Evolutionary conservation across 108 stramenopile genomes (phyloP), one percentile per base, ranked within the genome.

Genomic region (Discostella pseudostelligera): DNA sequence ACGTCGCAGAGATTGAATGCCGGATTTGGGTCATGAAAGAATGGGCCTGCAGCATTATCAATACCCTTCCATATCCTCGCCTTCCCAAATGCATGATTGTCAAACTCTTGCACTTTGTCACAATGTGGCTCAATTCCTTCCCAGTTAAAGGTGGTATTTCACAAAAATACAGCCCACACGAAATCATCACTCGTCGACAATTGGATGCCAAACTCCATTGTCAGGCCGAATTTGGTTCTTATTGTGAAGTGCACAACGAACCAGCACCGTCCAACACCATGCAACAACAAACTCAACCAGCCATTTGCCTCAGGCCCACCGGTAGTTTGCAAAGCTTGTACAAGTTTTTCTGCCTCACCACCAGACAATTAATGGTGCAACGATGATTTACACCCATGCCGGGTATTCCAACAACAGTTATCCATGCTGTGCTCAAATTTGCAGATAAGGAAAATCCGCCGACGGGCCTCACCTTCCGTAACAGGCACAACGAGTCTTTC

Each of bases 311-410:
- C 42, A 44, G 81, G 0, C 66, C 76, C 8, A 58, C 68, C 9
- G 71, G 76, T 0, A 85, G 83, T 44, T 0, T 20, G n/a, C 82
- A 83, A 65, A 82, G 82, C 0, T 65, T 59, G 0, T 59, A 81
- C 39, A 65, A 74, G 16, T 82, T 85, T 17, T 37, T 54, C 0
- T 45, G 17, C 42, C 62, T 80, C 0, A 36, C 12, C 5, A 74
- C 81, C 9, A 70, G 81, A 10, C 46, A 40, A 29, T 54, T 39
- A 1, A 43, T 77, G 32, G 59, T 12, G 19, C 68, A 69, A 5
- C 39, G 63, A 12, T 3, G 7, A 20, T 74, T 21, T 8, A 50
- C 47, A 48, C 4, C 5, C 32, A 32, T 32, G 3, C 32, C 32
- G 32, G 32, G 32, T 3, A 5, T 32, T 3, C 32, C 32, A 4